phyloP scores from a whole-genome alignment of 495 filamentous ascomycete species.

The Aspergillus cristatus region DNA sequence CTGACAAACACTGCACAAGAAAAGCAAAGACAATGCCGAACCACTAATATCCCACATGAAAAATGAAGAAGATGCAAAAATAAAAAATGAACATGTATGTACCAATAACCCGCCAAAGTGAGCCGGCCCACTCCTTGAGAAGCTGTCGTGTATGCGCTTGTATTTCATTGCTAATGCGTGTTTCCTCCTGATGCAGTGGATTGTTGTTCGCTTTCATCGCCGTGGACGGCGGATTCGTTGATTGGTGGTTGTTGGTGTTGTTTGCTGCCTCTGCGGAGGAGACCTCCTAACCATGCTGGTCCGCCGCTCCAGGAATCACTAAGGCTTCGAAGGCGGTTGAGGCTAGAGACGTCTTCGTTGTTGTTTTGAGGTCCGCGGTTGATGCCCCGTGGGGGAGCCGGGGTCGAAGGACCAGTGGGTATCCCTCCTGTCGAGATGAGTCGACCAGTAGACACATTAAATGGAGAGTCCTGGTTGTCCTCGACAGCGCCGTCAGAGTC shows the following conservation, averaged over 20 bases:
- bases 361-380: constrained; percentile 7
- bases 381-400: constrained; percentile 15
- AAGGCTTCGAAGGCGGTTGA: constrained; percentile 30
- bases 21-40: too few relatives aligned
- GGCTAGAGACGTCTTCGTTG: constrained; percentile 10
- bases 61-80: too few relatives aligned
- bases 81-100: too few relatives aligned
- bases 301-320: constrained; percentile 37
- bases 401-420: constrained; percentile 16
- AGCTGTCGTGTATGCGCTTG: too few relatives aligned
- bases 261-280: constrained; percentile 6
- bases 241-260: background rate
- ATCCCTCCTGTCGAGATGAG: constrained; percentile 24
- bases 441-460: constrained; percentile 19
- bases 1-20: too few relatives aligned
- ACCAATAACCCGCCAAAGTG: too few relatives aligned
- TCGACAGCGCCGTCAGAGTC: constrained; percentile 9
- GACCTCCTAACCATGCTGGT: constrained; percentile 34
- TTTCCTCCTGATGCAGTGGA: too few relatives aligned
- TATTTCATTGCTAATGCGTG: too few relatives aligned
- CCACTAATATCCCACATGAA: too few relatives aligned
- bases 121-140: too few relatives aligned
- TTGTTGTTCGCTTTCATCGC: too few relatives aligned
- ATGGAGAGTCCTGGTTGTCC: constrained; percentile 9
- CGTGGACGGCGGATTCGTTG: too few relatives aligned